Conservation (phyloP, 2,329 filamentous ascomycete genomes). For the Penicillium sp. region DNA sequence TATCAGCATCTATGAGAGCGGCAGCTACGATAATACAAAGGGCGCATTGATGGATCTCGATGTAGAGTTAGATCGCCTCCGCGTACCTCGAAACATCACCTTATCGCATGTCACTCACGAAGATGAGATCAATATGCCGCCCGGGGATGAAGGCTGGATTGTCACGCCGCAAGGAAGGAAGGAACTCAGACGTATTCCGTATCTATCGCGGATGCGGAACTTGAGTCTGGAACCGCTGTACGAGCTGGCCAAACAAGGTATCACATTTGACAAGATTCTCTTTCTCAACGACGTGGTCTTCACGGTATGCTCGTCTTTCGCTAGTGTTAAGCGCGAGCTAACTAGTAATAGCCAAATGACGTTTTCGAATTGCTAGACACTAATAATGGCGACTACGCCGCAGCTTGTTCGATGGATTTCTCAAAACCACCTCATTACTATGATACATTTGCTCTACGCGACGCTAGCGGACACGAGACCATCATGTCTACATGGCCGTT, state of each 20-base stretch:
- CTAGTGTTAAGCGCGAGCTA: background rate
- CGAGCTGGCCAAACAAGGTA: conserved; percentile 48
- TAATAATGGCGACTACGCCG: conserved; percentile 56
- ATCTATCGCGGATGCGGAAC: conserved; percentile 62
- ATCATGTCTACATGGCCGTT: conserved; percentile 65
- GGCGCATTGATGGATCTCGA: conserved; percentile 57
- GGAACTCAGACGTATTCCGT: conserved; percentile 64
- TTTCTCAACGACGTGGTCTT: conserved; percentile 53
- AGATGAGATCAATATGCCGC: conserved; percentile 50
- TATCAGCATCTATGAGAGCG: conserved; percentile 64
- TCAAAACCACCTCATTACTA: conserved; percentile 64
- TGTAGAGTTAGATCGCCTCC: conserved; percentile 47
- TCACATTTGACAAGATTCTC: conserved; percentile 55
- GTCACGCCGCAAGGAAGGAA: conserved; percentile 51
- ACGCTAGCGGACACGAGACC: conserved; percentile 59
- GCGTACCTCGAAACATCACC: conserved; percentile 54
- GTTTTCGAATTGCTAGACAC: conserved; percentile 56
- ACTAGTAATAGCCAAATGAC: conserved; percentile 43
- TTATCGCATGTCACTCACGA: conserved; percentile 57
- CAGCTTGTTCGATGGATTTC: conserved; percentile 68
- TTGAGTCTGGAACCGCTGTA: conserved; percentile 57
- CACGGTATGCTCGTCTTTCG: conserved; percentile 28
- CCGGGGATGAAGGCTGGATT: conserved; percentile 58
- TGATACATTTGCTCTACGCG: conserved; percentile 68
- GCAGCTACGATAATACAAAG: conserved; percentile 66